Base-by-base conservation (phyloP, 768 basidiomycete genomes). In the Suillus alpinus region DNA sequence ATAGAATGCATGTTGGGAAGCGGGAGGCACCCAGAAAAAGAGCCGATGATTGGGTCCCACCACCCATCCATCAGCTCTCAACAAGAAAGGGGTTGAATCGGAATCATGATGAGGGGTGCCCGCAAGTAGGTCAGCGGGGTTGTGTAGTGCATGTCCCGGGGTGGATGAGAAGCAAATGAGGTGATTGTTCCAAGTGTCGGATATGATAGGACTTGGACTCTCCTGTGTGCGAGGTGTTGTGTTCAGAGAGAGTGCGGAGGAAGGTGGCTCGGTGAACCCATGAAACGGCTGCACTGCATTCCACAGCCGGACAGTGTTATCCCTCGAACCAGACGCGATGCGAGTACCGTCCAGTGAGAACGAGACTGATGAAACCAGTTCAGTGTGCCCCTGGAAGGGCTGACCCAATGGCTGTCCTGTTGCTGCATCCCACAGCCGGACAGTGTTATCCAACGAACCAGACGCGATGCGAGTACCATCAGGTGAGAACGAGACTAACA, bases 361-460 rank as follows among this genome's bases (percentile, higher is more conserved):
- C 14, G 56, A 57, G 29, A 31, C 56, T 43, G 56, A 57, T 29
- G n/a, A n/a, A n/a, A n/a, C n/a, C n/a, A n/a, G n/a, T n/a, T n/a
- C 16, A 7, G 40, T 57, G 23, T 57, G 56, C 18, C 56, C 40
- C n/a, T 20, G 10, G 4, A 57, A 39, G 16, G 36, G 32, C 13
- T 26, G 13, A 5, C 56, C 39, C 20, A 56, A 12, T 31, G 26
- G 23, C 20, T 23, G 12, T 20, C 23, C 23, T 8, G 8, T 56
- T 2, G 26, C 39, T 40, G 39, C 6, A 43, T 41, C 26, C 56
- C 56, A 57, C 20, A 57, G 6, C 43, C 20, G 39, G 18, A 57
- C 6, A 57, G 56, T 57, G 3, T 3, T 13, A 16, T 57, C 56
- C 13, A 8, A 20, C 7, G 56, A 57, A 16, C 56, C 56, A 18